phyloP scores from a whole-genome alignment of 768 basidiomycete species.

The Mycena chlorophos region DNA sequence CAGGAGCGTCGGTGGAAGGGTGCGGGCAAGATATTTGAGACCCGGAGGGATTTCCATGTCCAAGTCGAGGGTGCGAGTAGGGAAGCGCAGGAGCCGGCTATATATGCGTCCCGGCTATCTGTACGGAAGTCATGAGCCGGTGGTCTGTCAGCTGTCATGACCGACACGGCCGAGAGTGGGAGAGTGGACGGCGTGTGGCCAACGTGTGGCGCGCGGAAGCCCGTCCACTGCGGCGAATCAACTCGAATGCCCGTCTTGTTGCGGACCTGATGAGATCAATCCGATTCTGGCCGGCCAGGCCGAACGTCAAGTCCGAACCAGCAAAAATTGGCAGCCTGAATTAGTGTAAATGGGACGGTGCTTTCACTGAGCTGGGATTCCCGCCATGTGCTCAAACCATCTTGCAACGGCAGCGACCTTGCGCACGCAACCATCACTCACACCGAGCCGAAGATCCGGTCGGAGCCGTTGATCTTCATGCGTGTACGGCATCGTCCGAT shows the following conservation, averaged over 20 bases:
- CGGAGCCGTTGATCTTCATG: constrained; percentile 59
- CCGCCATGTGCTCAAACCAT: constrained; percentile 79
- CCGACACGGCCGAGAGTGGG: too few species aligned
- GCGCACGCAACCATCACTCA: constrained; percentile 66
- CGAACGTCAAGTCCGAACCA: too few species aligned
- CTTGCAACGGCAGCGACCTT: constrained; percentile 63
- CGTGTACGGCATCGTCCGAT: constrained; percentile 70
- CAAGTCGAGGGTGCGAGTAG: not conserved
- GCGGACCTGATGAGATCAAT: too few species aligned
- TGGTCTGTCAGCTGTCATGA: too few species aligned
- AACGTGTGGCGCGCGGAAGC: too few species aligned
- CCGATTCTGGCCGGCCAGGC: too few species aligned
- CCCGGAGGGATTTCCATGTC: not conserved
- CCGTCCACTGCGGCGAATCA: too few species aligned
- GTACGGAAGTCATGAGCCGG: not conserved
- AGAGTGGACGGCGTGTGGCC: too few species aligned
- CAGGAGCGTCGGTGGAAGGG: not conserved
- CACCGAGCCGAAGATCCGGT: constrained; percentile 71
- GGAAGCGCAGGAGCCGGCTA: not conserved
- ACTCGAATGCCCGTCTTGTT: too few species aligned
- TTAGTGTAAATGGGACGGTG: too few species aligned
- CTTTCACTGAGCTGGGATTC: too few species aligned
- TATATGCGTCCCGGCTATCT: not conserved
- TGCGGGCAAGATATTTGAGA: not conserved
- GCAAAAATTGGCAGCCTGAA: too few species aligned